Conservation (phyloP, 805 yeast genomes). For the Candida alai region DNA sequence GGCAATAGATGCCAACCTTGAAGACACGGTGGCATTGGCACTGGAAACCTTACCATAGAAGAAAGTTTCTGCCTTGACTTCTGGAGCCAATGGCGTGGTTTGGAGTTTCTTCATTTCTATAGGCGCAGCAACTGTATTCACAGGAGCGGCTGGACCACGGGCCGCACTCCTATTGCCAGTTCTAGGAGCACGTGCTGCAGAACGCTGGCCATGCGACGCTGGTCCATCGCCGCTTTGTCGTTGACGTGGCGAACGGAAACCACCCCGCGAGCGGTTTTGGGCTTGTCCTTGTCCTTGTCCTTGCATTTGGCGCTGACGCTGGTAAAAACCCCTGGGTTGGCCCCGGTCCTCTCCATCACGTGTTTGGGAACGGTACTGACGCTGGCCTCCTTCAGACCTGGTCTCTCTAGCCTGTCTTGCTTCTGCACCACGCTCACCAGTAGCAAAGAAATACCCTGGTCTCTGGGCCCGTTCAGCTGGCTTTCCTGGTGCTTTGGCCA, state of each 20-base stretch:
- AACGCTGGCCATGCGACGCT: no score
- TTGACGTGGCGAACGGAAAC: no score
- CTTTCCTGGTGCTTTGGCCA: no score
- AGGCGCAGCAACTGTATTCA: slow-evolving; percentile 3
- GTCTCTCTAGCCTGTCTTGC: background rate
- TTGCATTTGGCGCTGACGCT: slow-evolving; percentile 1
- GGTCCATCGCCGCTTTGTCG: no score
- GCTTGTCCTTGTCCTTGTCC: slow-evolving; percentile 7
- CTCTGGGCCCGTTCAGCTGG: no score
- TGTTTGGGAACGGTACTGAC: background rate
- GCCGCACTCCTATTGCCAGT: background rate
- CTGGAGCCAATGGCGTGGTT: slow-evolving; percentile 6
- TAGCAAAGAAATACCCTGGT: no score
- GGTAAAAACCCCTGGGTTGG: slow-evolving; percentile 1
- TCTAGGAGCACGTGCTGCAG: background rate
- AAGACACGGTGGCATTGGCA: slow-evolving; percentile 21
- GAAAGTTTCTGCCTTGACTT: slow-evolving; percentile 19
- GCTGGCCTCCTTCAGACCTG: background rate
- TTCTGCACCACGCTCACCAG: no score
- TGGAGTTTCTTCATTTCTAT: slow-evolving; percentile 8
- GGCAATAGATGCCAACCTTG: slow-evolving; percentile 39
- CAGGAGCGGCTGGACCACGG: background rate
- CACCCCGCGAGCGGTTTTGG: no score
- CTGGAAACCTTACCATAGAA: slow-evolving; percentile 36
- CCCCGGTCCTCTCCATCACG: background rate